A percentile compares a stretch with the other conserved stretches of the same genome.
These are phyloP conservation scores for Claviceps monticola DNA, from an alignment of 2,329 filamentous ascomycete species.

Conservation along the genomic window DNA sequence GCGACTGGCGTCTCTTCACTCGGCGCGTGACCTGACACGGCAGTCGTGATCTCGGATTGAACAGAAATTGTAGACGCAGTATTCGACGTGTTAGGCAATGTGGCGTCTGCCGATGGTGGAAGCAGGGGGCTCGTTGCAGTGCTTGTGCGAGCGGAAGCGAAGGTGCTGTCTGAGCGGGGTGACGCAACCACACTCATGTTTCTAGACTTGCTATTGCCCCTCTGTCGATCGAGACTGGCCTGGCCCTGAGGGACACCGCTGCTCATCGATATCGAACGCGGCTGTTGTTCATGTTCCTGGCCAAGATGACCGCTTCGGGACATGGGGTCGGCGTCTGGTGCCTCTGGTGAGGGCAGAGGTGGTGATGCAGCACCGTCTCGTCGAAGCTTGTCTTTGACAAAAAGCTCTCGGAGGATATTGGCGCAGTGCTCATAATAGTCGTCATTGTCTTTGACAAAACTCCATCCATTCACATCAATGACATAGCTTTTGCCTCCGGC, in stretches of 20 bases:
- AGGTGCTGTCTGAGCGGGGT: slow-evolving; percentile 18
- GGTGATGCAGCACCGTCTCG: slow-evolving; percentile 46
- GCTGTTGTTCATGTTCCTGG: slow-evolving; percentile 26
- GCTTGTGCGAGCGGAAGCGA: slow-evolving; percentile 22
- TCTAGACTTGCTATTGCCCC: slow-evolving; percentile 12
- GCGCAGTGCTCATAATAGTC: slow-evolving; percentile 93
- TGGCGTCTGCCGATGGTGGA: slow-evolving; percentile 19
- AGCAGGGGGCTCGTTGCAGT: slow-evolving; percentile 21
- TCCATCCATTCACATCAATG: slow-evolving; percentile 99
- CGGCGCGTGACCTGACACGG: slow-evolving; percentile 8
- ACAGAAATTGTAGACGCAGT: slow-evolving; percentile 24
- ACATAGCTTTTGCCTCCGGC: slow-evolving; percentile 87
- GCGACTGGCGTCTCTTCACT: slow-evolving; percentile 32
- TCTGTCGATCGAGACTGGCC: slow-evolving; percentile 7
- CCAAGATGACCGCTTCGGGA: slow-evolving; percentile 17
- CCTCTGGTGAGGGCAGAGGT: slow-evolving; percentile 34
- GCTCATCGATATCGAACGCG: slow-evolving; percentile 7
- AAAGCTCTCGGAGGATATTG: slow-evolving; percentile 74
- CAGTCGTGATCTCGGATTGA: slow-evolving; percentile 17
- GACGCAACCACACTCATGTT: slow-evolving; percentile 17
- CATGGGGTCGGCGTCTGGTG: slow-evolving; percentile 30
- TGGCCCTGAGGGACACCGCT: slow-evolving; percentile 16
- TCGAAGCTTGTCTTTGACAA: slow-evolving; percentile 63
- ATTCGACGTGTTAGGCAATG: slow-evolving; percentile 11
- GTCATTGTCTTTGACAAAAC: slow-evolving; percentile 98